These are phyloP conservation scores for Candida lessepsii DNA, from an alignment of 805 yeast species.

Conservation along the genomic window DNA sequence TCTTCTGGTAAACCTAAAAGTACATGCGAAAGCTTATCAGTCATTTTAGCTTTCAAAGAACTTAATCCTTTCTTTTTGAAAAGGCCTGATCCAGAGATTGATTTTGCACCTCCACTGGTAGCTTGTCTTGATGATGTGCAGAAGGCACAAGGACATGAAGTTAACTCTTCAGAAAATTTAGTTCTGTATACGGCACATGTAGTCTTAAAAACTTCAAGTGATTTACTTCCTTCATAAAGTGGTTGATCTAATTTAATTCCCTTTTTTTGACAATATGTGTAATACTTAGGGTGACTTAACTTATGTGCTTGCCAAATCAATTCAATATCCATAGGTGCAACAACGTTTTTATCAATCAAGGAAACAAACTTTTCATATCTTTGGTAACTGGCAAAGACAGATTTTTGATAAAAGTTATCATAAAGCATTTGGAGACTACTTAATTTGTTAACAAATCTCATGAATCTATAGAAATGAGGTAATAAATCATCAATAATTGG, in stretches of 20 bases:
- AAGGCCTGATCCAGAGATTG: no score
- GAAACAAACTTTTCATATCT: background rate
- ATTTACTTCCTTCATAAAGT: background rate
- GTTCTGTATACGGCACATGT: conserved; percentile 1
- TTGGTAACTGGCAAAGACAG: background rate
- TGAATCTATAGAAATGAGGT: background rate
- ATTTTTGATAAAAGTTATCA: background rate
- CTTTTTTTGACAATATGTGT: background rate
- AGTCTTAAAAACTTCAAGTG: background rate
- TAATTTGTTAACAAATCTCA: background rate
- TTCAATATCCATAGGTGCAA: conserved; percentile 5
- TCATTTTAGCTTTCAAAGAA: no score
- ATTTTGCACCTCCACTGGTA: no score
- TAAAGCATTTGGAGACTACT: background rate
- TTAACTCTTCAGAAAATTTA: background rate
- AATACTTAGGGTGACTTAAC: background rate
- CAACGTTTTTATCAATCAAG: background rate
- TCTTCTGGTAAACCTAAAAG: background rate
- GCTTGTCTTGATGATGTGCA: background rate
- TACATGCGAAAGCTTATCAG: no score
- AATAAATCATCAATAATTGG: background rate
- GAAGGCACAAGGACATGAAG: conserved; percentile 4
- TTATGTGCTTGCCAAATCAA: conserved; percentile 5
- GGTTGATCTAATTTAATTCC: background rate
- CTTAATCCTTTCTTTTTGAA: no score